Conservation (phyloP, 768 basidiomycete species). For the Brasilioporus rufonigricans region DNA sequence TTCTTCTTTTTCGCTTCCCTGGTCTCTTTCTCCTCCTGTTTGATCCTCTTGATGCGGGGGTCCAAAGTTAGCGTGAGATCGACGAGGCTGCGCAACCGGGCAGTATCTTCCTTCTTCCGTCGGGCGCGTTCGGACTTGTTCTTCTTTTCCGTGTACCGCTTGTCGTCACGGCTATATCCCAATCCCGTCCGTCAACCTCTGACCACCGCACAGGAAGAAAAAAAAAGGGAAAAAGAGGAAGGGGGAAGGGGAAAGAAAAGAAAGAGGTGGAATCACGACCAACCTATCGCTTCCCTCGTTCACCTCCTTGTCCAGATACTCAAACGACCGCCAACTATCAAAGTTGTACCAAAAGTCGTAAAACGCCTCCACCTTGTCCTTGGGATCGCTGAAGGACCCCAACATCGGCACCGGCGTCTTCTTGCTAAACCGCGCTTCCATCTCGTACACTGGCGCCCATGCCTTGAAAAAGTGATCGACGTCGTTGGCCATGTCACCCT, state of each 20-base stretch:
- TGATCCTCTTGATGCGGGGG: conserved; percentile 96
- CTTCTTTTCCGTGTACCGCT: conserved; percentile 99
- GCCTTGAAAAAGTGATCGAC: conserved; percentile 65
- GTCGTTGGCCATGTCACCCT: conserved; percentile 42
- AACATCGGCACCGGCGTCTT: conserved; percentile 79
- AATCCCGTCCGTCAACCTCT: conserved; percentile 10
- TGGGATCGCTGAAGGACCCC: conserved; percentile 66
- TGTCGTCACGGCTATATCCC: conserved; percentile 83
- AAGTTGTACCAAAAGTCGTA: conserved; percentile 99
- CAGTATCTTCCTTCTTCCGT: conserved; percentile 96
- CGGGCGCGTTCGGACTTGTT: conserved; percentile 96
- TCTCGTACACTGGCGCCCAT: conserved; percentile 82
- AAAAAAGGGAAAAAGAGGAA: not conserved
- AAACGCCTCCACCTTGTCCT: conserved; percentile 85
- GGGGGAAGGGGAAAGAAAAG: not conserved
- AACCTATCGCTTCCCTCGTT: conserved; percentile 96
- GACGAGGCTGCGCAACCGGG: conserved; percentile 82
- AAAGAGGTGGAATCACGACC: conserved; percentile 24
- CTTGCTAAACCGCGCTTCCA: conserved; percentile 91
- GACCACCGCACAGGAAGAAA: not conserved
- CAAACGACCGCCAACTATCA: conserved; percentile 97
- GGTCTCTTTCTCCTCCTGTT: conserved; percentile 93
- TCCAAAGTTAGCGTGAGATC: conserved; percentile 82
- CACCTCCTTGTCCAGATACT: conserved; percentile 97
- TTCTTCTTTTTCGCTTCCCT: conserved; percentile 86